Evolutionary conservation across 2,329 filamentous ascomycete genomes (phyloP).

Genomic region (Podosphaera aphanis): DNA sequence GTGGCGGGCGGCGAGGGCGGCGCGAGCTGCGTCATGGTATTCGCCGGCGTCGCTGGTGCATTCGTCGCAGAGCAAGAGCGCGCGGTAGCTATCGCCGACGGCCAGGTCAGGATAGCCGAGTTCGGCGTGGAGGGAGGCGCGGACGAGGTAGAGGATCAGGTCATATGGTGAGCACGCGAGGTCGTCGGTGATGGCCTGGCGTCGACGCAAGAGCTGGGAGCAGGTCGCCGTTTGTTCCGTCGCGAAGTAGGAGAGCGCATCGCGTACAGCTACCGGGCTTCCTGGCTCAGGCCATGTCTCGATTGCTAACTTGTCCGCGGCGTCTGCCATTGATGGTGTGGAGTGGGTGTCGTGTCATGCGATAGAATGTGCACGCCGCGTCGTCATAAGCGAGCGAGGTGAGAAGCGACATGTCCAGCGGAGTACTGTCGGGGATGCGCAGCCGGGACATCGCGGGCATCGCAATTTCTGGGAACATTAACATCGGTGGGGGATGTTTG

Average conservation of each 20-base stretch:
- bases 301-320: too few relatives aligned
- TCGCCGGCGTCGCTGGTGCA: conserved; percentile 55
- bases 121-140: conserved; percentile 46
- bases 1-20: conserved; percentile 13
- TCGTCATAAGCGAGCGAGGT: too few relatives aligned
- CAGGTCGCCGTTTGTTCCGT: conserved; percentile 1
- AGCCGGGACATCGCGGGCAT: too few relatives aligned
- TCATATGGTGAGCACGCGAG: conserved; percentile 33
- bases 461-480: too few relatives aligned
- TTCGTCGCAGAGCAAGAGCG: conserved; percentile 69
- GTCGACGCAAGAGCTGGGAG: conserved; percentile 24
- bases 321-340: too few relatives aligned
- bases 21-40: conserved; percentile 46
- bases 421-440: too few relatives aligned
- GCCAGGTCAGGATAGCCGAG: conserved; percentile 79
- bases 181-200: conserved; percentile 31
- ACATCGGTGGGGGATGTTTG: too few relatives aligned
- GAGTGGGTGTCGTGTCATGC: neutral
- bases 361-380: neutral
- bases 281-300: too few relatives aligned
- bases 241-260: neutral
- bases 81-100: conserved; percentile 71
- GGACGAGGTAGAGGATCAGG: conserved; percentile 39
- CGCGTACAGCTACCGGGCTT: too few relatives aligned
- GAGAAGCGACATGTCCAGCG: too few relatives aligned